Conservation (phyloP, 495 filamentous ascomycete genomes). For the Xylaria flabelliformis region DNA sequence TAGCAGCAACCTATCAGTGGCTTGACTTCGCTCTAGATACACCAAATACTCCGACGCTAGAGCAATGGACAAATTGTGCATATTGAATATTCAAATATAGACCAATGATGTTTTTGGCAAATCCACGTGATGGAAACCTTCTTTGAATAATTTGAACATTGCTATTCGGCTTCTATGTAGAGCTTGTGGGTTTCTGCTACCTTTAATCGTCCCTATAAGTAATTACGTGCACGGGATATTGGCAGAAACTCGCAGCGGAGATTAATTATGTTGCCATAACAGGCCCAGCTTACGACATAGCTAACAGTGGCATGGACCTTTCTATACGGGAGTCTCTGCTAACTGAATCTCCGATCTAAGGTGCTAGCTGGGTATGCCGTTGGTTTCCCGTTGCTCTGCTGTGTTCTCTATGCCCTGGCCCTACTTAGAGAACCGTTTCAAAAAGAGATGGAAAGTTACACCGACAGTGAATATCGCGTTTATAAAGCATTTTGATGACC, state of each 20-base stretch:
- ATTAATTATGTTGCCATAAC: too few species aligned
- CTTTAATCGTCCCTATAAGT: too few species aligned
- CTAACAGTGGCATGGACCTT: neutral
- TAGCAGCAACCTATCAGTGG: too few species aligned
- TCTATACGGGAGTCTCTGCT: neutral
- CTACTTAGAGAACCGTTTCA: neutral
- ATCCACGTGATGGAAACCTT: neutral
- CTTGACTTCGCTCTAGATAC: too few species aligned
- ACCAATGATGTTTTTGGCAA: neutral
- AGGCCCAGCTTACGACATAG: neutral
- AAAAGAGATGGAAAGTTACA: neutral
- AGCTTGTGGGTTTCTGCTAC: too few species aligned
- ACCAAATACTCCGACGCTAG: neutral
- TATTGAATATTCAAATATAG: neutral
- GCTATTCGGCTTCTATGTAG: too few species aligned
- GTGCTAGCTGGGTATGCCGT: neutral
- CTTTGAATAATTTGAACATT: neutral
- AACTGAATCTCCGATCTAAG: neutral
- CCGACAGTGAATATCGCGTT: neutral
- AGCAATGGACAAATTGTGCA: neutral
- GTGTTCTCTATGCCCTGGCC: too few species aligned
- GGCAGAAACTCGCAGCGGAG: too few species aligned
- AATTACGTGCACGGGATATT: too few species aligned
- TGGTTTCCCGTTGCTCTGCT: neutral
- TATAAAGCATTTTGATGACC: neutral